These are phyloP conservation scores for Aspergillus pseudonomiae DNA, from an alignment of 2,329 filamentous ascomycete genomes.

Conservation along the genomic window DNA sequence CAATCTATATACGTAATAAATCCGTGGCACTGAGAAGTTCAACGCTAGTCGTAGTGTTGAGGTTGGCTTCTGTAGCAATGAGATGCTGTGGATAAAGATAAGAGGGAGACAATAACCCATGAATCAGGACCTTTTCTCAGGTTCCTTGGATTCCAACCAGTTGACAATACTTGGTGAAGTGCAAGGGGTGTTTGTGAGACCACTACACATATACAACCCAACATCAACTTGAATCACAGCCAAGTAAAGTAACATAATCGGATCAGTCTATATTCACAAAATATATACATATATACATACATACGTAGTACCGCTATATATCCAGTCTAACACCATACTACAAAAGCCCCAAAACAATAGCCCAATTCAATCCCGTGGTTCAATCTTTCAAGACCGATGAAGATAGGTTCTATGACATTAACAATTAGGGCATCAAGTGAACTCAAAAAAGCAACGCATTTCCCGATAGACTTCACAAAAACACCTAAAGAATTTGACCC, in stretches of 20 bases:
- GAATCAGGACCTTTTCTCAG: no score
- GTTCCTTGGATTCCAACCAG: no score
- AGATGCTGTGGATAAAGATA: not conserved
- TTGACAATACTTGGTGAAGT: no score
- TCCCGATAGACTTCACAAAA: constrained; percentile 10
- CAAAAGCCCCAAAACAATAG: not conserved
- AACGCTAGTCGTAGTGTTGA: not conserved
- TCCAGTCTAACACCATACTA: constrained; percentile 1
- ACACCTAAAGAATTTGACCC: not conserved
- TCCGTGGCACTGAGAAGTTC: no score
- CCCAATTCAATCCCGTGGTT: not conserved
- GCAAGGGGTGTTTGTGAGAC: not conserved
- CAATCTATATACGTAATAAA: not conserved
- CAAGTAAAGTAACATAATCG: not conserved
- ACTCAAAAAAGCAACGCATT: constrained; percentile 7
- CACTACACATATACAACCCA: not conserved
- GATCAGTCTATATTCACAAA: not conserved
- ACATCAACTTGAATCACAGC: not conserved
- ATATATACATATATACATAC: constrained; percentile 8
- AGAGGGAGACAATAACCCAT: no score
- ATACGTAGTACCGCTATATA: constrained; percentile 3
- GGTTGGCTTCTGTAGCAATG: not conserved
- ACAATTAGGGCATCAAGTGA: constrained; percentile 22
- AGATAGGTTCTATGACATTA: constrained; percentile 26
- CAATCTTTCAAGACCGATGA: constrained; percentile 7